Evolutionary conservation across 2,329 filamentous ascomycete species (phyloP).

Genomic region (Akanthomyces dipterigenus): DNA sequence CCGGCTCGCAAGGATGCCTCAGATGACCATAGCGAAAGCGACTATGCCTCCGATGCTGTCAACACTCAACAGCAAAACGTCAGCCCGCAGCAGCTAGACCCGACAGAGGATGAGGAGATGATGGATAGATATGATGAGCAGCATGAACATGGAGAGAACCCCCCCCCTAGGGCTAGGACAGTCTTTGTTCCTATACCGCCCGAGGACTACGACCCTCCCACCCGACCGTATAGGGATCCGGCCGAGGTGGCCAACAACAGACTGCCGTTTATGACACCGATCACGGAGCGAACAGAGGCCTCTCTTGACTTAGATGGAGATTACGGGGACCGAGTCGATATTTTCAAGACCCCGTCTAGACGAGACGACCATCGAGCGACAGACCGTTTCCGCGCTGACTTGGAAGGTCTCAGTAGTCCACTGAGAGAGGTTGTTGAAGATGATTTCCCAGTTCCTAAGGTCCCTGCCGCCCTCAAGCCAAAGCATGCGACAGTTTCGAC

Average conservation of each 20-base stretch:
- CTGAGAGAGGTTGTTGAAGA: slow-evolving; percentile 58
- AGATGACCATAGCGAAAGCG: slow-evolving; percentile 28
- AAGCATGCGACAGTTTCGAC: slow-evolving; percentile 33
- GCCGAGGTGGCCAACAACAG: slow-evolving; percentile 78
- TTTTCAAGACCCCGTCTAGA: slow-evolving; percentile 72
- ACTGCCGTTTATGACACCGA: slow-evolving; percentile 96
- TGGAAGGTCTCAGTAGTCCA: slow-evolving; percentile 60
- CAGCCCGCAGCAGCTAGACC: slow-evolving; percentile 18
- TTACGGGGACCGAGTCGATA: slow-evolving; percentile 40
- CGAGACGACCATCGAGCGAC: slow-evolving; percentile 29
- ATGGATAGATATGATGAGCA: slow-evolving; percentile 31
- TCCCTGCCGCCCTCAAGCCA: slow-evolving; percentile 43
- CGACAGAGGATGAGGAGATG: slow-evolving; percentile 30
- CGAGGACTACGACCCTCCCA: slow-evolving; percentile 78
- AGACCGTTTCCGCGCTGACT: slow-evolving; percentile 21
- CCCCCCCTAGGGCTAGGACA: slow-evolving; percentile 49
- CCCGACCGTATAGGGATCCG: slow-evolving; percentile 73
- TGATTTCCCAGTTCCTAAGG: slow-evolving; percentile 37
- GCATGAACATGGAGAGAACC: slow-evolving; percentile 36
- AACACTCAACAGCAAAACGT: slow-evolving; percentile 3
- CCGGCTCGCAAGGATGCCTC: slow-evolving; percentile 66
- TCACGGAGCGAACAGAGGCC: slow-evolving; percentile 89
- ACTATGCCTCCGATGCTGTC: slow-evolving; percentile 24
- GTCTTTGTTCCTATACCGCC: slow-evolving; percentile 75
- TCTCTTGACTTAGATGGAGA: slow-evolving; percentile 65